Base-by-base conservation (phyloP, 805 yeast genomes). In the Barnettozyma siamensis region DNA sequence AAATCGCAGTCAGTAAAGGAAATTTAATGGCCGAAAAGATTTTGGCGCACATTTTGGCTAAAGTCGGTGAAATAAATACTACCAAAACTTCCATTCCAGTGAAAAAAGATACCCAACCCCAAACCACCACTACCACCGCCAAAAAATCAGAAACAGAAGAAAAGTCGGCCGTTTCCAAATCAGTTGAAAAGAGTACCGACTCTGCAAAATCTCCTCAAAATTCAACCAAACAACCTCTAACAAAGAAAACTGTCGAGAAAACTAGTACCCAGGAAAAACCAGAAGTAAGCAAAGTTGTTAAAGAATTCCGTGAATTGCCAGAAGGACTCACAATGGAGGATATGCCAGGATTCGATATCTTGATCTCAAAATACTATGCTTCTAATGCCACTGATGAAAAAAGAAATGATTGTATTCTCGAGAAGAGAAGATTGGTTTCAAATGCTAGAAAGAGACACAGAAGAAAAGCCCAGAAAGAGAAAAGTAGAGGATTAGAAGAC, bases 391-490 rank as follows among this genome's bases (percentile, higher is more conserved):
- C 31, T 3, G 35, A 16, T 7, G n/a, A 24, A 7, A 33, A 15
- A 3, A 37, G 24, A 26, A 7, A 20, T 2, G 7, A 24, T 10
- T 24, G 17, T 10, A 11, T 31, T 19, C 8, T 6, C 5, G 34
- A 37, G 17, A 31, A 26, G 19, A 37, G 20, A 31, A 31, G 35
- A 19, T 18, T 37, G 24, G 13, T 37, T 24, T n/a, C 15, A 1
- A 37, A 37, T 37, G 35, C 40, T 11, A 37, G 33, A 30, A 37
- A 31, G 18, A 37, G 40, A 37, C 12, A 24, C 13, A 15, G 12
- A 17, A 28, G 40, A 15, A 37, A 19, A 37, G 12, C 23, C 3
- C 31, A 37, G 23, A 31, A 32, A n/a, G 10, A 26, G 11, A 15
- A 23, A 7, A n/a, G 15, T 4, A 18, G 4, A 2, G 35, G 16